Percentiles rank a stretch among this genome's conserved stretches.
Conservation (phyloP, 495 filamentous ascomycete species). For the Aspergillus cavernicola region DNA sequence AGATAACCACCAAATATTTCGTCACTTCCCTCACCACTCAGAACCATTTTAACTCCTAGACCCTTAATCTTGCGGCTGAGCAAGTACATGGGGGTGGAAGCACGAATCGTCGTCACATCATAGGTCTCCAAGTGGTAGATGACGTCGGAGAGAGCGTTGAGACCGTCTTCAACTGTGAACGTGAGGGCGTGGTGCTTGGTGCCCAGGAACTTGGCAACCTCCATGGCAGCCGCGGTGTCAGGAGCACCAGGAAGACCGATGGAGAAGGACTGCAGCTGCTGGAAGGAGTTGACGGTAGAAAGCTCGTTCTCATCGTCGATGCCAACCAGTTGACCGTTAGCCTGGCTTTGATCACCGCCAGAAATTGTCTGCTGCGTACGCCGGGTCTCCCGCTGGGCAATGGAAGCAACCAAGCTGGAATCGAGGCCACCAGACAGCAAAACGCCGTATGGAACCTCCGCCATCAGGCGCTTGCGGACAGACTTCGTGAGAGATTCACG, state of each 20-base stretch:
- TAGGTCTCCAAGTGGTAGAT: conserved; percentile 97
- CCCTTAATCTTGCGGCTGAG: conserved; percentile 98
- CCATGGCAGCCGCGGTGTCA: conserved; percentile 80
- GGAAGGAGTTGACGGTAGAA: conserved; percentile 85
- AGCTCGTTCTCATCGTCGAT: conserved; percentile 89
- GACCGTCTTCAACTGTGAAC: conserved; percentile 94
- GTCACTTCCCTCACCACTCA: conserved; percentile 93
- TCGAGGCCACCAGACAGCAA: conserved; percentile 93
- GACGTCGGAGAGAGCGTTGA: conserved; percentile 93
- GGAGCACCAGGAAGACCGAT: conserved; percentile 90
- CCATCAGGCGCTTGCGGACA: conserved; percentile 96
- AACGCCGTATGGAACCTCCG: conserved; percentile 96
- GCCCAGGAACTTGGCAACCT: conserved; percentile 92
- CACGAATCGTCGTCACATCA: conserved; percentile 97
- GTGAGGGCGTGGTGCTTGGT: conserved; percentile 98
- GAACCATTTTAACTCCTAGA: conserved; percentile 98
- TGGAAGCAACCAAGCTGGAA: conserved; percentile 90
- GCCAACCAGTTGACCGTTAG: conserved; percentile 67
- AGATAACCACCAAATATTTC: conserved; percentile 98
- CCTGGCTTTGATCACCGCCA: conserved; percentile 15
- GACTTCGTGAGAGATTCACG: conserved; percentile 81
- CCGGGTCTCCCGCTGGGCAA: conserved; percentile 87
- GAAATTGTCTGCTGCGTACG: conserved; percentile 62
- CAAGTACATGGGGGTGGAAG: conserved; percentile 98
- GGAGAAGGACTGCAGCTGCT: conserved; percentile 96